Base-by-base conservation (phyloP, 164 flowering plant species). In the Dillenia turbinata region DNA sequence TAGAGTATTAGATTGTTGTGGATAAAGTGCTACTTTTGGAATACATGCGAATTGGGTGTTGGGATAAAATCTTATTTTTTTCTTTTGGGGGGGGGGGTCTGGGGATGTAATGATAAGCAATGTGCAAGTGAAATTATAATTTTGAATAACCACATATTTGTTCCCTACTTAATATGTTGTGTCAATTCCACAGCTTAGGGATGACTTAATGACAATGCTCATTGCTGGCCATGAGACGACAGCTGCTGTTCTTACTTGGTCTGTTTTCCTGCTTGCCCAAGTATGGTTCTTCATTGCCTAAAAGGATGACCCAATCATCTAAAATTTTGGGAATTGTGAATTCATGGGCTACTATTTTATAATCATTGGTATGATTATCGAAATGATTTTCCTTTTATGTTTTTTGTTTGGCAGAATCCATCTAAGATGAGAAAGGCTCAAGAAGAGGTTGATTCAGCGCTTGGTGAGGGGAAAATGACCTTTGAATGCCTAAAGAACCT, bases 141-240 rank as follows among this genome's bases (percentile, higher is more conserved):
- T 19, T 19, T 19, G 22, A 19, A 19, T 19, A 1, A 19, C 22
- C 22, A 19, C 22, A 19, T 19, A 19, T 19, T 19, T 19, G 22
- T 19, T 1, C 22, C 22, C n/a, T n/a, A n/a, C 11, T 26, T 53
- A 13, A 52, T 44, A 15, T 24, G 13, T 53, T 65, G 9, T 9
- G 12, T 59, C 50, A 12, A 63, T 58, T 74, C 52, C 22, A 67
- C 88, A 94, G 99, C 86, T 94, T 52, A 81, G 99, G 62, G 99
- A 94, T 77, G 99, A 91, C 70, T 73, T 94, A 66, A 94, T 94
- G 97, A 91, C 99, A 16, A 89, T 94, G 99, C 95, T 94, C 66
- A 86, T 94, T 72, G 99, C 99, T 74, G 97, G 99, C 57, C 99
- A 94, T 83, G 99, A 94, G 79, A 94, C 99, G 62, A 94, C 97